Conservation (phyloP, 2,329 filamentous ascomycete species). For the Claviceps purpurea region DNA sequence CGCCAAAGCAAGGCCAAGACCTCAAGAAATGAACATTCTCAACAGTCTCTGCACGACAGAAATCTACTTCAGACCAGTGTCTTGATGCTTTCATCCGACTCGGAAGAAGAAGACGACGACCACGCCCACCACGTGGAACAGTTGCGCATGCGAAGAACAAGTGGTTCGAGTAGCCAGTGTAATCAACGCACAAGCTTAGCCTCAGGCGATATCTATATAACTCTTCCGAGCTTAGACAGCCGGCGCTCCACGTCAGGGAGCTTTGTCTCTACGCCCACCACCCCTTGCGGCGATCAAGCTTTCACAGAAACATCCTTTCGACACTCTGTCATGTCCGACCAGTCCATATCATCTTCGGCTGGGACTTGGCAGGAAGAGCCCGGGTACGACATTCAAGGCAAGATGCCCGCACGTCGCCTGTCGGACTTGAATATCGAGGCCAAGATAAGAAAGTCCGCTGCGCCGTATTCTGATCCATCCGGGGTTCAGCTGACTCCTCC, state of each 20-base stretch:
- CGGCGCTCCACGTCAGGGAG: conserved; percentile 3
- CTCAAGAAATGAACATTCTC: conserved; percentile 28
- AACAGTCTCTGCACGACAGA: conserved; percentile 31
- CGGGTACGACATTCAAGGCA: conserved; percentile 23
- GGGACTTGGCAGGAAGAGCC: conserved; percentile 19
- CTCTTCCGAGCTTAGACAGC: conserved; percentile 20
- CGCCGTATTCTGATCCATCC: conserved; percentile 9
- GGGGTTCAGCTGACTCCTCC: conserved; percentile 34
- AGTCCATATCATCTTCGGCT: conserved; percentile 23
- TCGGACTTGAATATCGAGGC: conserved; percentile 10
- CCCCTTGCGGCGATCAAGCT: conserved; percentile 13
- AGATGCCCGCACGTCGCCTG: conserved; percentile 19
- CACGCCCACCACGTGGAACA: conserved; percentile 8
- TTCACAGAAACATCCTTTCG: conserved; percentile 12
- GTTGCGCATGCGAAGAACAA: not conserved
- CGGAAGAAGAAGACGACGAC: conserved; percentile 30
- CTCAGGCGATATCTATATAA: conserved; percentile 27
- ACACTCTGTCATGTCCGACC: conserved; percentile 24
- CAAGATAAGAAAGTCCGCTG: not conserved
- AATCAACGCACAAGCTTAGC: conserved; percentile 26
- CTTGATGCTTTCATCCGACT: conserved; percentile 43
- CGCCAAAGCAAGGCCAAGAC: conserved; percentile 39
- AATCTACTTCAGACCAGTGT: conserved; percentile 43
- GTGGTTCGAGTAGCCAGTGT: conserved; percentile 18
- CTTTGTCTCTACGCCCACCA: conserved; percentile 12